These are phyloP conservation scores for Camelina hispida DNA, from an alignment of 345 rosid species.

Conservation along the genomic window DNA sequence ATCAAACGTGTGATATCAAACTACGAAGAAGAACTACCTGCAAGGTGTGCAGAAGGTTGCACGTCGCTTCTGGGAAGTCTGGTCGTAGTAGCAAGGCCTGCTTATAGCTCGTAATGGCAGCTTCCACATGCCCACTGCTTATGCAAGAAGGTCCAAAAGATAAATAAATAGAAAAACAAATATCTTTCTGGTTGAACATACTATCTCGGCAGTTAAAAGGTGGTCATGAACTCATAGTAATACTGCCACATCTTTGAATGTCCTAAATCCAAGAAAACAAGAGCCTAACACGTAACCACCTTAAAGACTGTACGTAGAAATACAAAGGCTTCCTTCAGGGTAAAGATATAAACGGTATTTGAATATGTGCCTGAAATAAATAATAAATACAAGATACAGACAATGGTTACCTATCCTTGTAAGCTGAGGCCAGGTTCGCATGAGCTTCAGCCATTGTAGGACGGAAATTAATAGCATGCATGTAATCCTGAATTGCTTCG, in stretches of 20 bases:
- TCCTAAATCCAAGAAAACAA: background rate
- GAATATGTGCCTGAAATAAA: background rate
- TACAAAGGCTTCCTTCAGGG: constrained; percentile 3
- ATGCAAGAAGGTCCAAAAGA: constrained; percentile 31
- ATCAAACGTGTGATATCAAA: constrained; percentile 13
- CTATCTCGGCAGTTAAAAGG: background rate
- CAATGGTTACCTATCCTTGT: constrained; percentile 84
- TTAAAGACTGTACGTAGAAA: background rate
- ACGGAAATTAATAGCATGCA: constrained; percentile 75
- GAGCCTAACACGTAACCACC: background rate
- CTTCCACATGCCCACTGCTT: constrained; percentile 87
- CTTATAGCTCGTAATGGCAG: constrained; percentile 89
- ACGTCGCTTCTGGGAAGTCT: constrained; percentile 98
- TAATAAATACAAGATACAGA: constrained; percentile 11
- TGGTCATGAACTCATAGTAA: background rate
- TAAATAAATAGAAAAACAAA: constrained; percentile 20
- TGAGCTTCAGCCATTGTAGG: constrained; percentile 99
- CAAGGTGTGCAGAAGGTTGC: constrained; percentile 93
- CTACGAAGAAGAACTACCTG: constrained; percentile 56
- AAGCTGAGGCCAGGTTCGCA: constrained; percentile 99
- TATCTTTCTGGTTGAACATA: background rate
- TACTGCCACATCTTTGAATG: constrained; percentile 2
- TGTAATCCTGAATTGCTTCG: constrained; percentile 96
- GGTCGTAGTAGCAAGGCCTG: constrained; percentile 84
- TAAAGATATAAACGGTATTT: constrained; percentile 13